Conservation (phyloP, 495 filamentous ascomycete species). For the Amorphotheca resinae region DNA sequence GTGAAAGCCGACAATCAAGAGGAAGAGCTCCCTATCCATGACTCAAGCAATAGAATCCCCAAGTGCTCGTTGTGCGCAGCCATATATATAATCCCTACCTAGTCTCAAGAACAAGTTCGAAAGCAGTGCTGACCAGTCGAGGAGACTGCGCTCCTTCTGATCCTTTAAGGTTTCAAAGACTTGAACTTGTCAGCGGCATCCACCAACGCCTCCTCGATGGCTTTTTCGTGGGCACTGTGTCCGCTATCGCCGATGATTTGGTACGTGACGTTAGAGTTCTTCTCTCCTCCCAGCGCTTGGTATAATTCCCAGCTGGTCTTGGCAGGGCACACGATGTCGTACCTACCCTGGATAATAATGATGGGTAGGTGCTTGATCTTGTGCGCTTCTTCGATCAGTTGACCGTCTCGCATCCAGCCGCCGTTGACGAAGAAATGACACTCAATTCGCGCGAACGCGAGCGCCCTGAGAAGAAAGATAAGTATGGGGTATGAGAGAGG, state of each 20-base stretch:
- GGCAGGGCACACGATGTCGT: constrained; percentile 32
- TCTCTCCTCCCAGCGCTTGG: constrained; percentile 22
- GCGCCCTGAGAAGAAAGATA: constrained; percentile 8
- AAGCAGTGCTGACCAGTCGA: no score
- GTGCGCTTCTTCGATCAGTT: constrained; percentile 27
- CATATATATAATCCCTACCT: no score
- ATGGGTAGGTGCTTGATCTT: constrained; percentile 32
- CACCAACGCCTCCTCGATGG: constrained; percentile 15
- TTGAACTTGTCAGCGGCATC: constrained; percentile 19
- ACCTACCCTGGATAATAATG: constrained; percentile 33
- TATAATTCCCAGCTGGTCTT: constrained; percentile 31
- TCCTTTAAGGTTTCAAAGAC: constrained; percentile 4
- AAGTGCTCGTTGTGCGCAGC: no score
- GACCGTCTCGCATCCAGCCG: constrained; percentile 27
- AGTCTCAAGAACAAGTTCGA: no score
- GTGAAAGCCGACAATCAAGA: no score
- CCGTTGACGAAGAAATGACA: constrained; percentile 29
- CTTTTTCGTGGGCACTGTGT: constrained; percentile 22
- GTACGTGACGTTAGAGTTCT: constrained; percentile 23
- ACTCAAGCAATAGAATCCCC: no score
- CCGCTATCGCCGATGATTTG: constrained; percentile 26
- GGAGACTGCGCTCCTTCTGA: no score
- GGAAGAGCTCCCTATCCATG: no score
- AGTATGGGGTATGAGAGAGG: background rate
- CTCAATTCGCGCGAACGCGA: constrained; percentile 28